These are phyloP conservation scores for Ligustrum vulgare DNA, from an alignment of 257 asterid species.

Conservation along the genomic window DNA sequence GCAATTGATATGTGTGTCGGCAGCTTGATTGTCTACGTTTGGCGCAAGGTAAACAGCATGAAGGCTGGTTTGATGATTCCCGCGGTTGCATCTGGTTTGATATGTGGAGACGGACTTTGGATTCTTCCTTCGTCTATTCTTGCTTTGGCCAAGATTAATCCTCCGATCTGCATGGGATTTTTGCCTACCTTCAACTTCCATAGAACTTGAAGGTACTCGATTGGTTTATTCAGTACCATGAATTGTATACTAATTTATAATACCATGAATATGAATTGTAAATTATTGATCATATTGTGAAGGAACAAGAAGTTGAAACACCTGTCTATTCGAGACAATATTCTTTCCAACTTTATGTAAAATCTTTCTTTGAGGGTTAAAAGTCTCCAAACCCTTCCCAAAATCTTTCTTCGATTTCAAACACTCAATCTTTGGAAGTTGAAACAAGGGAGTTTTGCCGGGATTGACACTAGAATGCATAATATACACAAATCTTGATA, in stretches of 20 bases:
- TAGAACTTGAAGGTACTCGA: background rate
- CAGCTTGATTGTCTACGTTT: conserved; percentile 40
- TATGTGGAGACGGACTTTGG: conserved; percentile 58
- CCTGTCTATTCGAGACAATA: background rate
- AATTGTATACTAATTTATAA: background rate
- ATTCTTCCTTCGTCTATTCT: conserved; percentile 48
- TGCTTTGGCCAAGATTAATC: conserved; percentile 43
- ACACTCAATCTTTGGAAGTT: no score
- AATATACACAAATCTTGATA: no score
- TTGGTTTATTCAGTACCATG: background rate
- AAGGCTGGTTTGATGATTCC: conserved; percentile 45
- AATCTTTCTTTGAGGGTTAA: no score
- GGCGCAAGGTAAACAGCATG: conserved; percentile 32
- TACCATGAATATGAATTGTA: no score
- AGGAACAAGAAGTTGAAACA: background rate
- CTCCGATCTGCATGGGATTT: conserved; percentile 50
- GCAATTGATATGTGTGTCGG: conserved; percentile 58
- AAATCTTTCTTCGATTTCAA: no score
- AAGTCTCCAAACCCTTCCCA: no score
- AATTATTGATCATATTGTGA: no score
- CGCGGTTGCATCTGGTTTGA: conserved; percentile 51
- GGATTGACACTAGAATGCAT: no score
- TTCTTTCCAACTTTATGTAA: no score
- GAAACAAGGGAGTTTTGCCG: no score
- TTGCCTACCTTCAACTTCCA: conserved; percentile 23